phyloP scores from a whole-genome alignment of 2,329 filamentous ascomycete genomes.

The Venturia oleaginea region DNA sequence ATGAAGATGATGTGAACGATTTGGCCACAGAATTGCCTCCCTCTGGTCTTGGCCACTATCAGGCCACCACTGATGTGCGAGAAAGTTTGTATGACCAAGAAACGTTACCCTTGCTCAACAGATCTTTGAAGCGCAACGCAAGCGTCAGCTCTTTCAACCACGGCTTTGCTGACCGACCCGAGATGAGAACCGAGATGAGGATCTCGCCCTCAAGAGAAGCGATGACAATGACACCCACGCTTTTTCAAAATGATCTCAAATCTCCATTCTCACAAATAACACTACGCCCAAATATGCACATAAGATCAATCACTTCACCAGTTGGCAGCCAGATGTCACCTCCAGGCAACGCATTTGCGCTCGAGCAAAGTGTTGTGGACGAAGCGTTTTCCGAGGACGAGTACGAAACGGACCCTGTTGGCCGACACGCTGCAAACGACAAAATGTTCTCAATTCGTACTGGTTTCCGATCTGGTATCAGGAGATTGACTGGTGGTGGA shows the following conservation, averaged over 20 bases:
- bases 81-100: slow-evolving; percentile 88
- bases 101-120: slow-evolving; percentile 79
- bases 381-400: slow-evolving; percentile 75
- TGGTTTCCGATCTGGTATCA: slow-evolving; percentile 44
- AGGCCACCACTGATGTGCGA: slow-evolving; percentile 25
- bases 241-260: slow-evolving; percentile 28
- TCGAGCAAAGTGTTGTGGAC: slow-evolving; percentile 56
- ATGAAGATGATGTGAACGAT: slow-evolving; percentile 30
- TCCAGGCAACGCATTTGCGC: slow-evolving; percentile 33
- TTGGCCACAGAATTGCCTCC: slow-evolving; percentile 16
- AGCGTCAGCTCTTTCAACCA: slow-evolving; percentile 75
- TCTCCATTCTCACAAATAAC: slow-evolving; percentile 17
- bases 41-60: not conserved
- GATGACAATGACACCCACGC: slow-evolving; percentile 47
- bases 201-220: slow-evolving; percentile 32
- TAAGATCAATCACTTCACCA: slow-evolving; percentile 78
- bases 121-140: slow-evolving; percentile 64
- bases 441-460: slow-evolving; percentile 17
- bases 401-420: slow-evolving; percentile 37
- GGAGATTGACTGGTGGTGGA: slow-evolving; percentile 51
- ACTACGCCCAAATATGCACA: slow-evolving; percentile 61
- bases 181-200: not conserved
- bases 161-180: slow-evolving; percentile 62
- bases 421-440: slow-evolving; percentile 7
- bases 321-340: slow-evolving; percentile 38